Base-by-base conservation (phyloP, 73 alveolate species). In the Urostyla sp. region DNA sequence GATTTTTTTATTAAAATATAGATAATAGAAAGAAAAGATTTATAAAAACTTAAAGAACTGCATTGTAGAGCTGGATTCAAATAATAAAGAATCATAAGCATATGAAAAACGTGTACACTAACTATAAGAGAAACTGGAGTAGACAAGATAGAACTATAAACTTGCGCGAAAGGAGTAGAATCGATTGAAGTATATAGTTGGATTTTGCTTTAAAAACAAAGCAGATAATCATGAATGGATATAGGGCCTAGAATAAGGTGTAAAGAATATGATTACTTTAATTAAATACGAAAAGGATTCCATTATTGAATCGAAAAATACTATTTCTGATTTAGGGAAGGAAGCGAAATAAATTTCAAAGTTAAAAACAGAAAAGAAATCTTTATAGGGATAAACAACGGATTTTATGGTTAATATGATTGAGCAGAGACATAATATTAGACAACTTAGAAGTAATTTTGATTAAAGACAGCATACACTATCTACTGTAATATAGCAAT, bases 161-260 rank as follows among this genome's bases (percentile, higher is more conserved):
- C 31, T 73, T 16, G 85, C 85, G 16, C 28, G 85, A 51, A 73
- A 51, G 28, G 85, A 73, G 75, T 32, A 73, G 57, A 73, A 51
- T 28, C 50, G 85, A 21, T 30, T 73, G 16, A 73, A 61, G 43
- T 59, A 73, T 34, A 73, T 73, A 36, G 85, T 73, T 8, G 34
- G 40, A 8, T 51, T 73, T 16, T 73, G 85, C 35, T 73, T 48
- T 34, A 73, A 73, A 54, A 73, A 73, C 44, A 73, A 73, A 31
- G 85, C 85, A 5, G 69, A 73, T 52, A 73, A 54, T 53, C 85
- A 73, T 34, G 85, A 73, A 53, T 73, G 85, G 85, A 73, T 73
- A 24, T 28, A 51, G 32, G 85, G 85, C 3, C 60, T 73, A 6
- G 85, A 73, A 53, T 32, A 52, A 26, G 85, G 75, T 23, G 85